Evolutionary conservation across 352 stramenopile genomes (phyloP).

Genomic region (Ophiocytium majus): DNA sequence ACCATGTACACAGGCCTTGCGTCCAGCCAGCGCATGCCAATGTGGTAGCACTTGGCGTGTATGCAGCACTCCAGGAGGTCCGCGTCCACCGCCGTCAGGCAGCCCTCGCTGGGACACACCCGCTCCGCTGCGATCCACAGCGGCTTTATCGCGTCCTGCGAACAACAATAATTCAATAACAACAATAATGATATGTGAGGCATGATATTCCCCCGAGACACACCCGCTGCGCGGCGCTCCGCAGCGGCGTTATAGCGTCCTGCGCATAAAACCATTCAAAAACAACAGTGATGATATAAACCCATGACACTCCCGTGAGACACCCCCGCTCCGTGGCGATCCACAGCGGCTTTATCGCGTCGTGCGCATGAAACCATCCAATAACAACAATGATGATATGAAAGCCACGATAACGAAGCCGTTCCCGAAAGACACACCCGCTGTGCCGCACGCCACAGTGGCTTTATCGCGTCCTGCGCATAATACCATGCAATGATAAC

Average conservation of each 20-base stretch:
- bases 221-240: background rate
- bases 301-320: no score
- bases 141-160: slow-evolving; percentile 2
- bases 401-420: no score
- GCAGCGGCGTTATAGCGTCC: background rate
- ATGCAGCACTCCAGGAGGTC: slow-evolving; percentile 21
- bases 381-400: no score
- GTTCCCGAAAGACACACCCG: no score
- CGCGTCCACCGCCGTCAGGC: slow-evolving; percentile 13
- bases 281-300: no score
- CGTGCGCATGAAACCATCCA: background rate
- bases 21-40: background rate
- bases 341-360: background rate
- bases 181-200: no score
- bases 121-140: background rate
- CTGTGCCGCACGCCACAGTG: background rate
- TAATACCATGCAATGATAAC: no score
- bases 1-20: background rate
- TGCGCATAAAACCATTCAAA: no score
- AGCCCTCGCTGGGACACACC: background rate
- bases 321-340: background rate
- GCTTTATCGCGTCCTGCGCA: slow-evolving; percentile 3
- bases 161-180: no score
- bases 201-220: no score
- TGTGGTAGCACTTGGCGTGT: slow-evolving; percentile 16